Conservation (phyloP, 2,329 filamentous ascomycete species). For the Drechslera avenae region DNA sequence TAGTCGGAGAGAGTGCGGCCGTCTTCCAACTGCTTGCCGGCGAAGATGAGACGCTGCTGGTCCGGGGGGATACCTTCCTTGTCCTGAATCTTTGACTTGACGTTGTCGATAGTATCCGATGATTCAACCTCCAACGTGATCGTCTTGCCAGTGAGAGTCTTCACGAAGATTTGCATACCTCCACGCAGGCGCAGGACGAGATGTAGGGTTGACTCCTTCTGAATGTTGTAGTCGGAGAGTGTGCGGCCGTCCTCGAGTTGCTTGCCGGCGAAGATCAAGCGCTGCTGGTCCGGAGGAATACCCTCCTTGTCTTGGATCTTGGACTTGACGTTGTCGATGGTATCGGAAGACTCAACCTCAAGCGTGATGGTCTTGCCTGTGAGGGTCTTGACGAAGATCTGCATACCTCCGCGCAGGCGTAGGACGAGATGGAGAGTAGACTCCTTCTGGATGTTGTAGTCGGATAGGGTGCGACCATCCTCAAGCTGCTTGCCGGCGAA, state of each 20-base stretch:
- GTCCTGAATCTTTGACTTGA: constrained; percentile 83
- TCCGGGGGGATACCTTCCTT: constrained; percentile 89
- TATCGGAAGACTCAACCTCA: constrained; percentile 75
- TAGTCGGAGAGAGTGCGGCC: constrained; percentile 90
- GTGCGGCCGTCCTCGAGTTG: constrained; percentile 95
- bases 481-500: constrained; percentile 65
- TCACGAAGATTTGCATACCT: constrained; percentile 68
- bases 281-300: constrained; percentile 94
- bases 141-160: constrained; percentile 78
- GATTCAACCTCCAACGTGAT: constrained; percentile 92
- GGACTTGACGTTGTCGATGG: constrained; percentile 94
- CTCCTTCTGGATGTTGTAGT: constrained; percentile 64
- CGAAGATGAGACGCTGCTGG: constrained; percentile 92
- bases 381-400: constrained; percentile 68
- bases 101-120: constrained; percentile 90
- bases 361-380: constrained; percentile 70
- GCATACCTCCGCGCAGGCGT: constrained; percentile 69
- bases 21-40: constrained; percentile 91
- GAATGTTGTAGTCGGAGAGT: constrained; percentile 91
- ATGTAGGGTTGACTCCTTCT: constrained; percentile 88
- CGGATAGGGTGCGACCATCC: constrained; percentile 60
- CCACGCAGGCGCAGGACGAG: constrained; percentile 85
- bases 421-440: constrained; percentile 76
- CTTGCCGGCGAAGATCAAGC: constrained; percentile 94
- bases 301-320: constrained; percentile 99